Percentiles rank a stretch among this genome's conserved stretches.
phyloP scores from a whole-genome alignment of 148 eudicot species.

The Vaccinium vitisidaea region DNA sequence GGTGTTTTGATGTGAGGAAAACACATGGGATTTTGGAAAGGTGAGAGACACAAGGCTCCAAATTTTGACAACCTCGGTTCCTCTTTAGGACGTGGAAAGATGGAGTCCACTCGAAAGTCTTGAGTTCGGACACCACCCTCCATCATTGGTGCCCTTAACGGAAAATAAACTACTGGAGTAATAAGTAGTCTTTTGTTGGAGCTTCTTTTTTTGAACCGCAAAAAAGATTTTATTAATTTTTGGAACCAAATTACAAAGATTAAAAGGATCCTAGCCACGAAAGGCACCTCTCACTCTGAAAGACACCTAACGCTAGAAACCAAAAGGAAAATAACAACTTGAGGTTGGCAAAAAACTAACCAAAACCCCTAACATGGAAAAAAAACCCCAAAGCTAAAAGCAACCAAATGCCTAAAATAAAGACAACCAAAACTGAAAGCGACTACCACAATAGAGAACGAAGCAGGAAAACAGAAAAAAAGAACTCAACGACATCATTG shows the following conservation, averaged over 20 bases:
- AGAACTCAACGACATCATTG: too few species aligned
- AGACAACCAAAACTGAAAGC: too few species aligned
- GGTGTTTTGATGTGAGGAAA: constrained; percentile 26
- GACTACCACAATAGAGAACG: too few species aligned
- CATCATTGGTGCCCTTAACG: constrained; percentile 27
- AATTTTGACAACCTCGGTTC: constrained; percentile 17
- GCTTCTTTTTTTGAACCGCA: constrained; percentile 16
- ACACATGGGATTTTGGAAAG: constrained; percentile 30
- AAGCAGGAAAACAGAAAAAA: too few species aligned
- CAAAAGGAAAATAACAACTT: too few species aligned
- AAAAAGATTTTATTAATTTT: background rate
- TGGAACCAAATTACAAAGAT: background rate
- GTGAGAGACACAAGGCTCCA: constrained; percentile 28
- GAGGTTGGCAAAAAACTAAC: too few species aligned
- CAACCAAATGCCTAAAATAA: too few species aligned
- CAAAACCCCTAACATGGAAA: too few species aligned
- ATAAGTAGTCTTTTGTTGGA: background rate
- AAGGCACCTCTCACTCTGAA: too few species aligned
- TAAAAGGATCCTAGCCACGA: too few species aligned
- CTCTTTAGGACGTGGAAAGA: constrained; percentile 38
- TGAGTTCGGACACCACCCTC: background rate
- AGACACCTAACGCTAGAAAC: too few species aligned
- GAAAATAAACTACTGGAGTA: constrained; percentile 14
- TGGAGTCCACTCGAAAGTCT: constrained; percentile 27
- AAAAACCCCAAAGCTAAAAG: too few species aligned